A percentile compares a stretch with the other conserved stretches of the same genome.
These are phyloP conservation scores for Kalmusia sp. DNA, from an alignment of 2,329 filamentous ascomycete species.

Conservation along the genomic window DNA sequence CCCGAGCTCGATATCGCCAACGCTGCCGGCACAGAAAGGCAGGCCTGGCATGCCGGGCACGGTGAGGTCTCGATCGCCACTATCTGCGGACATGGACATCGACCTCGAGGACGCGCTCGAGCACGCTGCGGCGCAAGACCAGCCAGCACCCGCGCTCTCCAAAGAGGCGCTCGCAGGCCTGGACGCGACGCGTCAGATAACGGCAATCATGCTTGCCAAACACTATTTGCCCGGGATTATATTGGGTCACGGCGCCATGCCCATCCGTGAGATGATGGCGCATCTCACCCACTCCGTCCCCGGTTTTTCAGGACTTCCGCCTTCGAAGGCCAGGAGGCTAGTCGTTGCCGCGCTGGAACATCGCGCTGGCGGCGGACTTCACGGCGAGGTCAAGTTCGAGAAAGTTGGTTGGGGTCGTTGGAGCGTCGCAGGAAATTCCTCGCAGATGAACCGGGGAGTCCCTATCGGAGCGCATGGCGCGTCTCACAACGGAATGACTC, in stretches of 20 bases:
- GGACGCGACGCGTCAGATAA: conserved; percentile 84
- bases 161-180: conserved; percentile 60
- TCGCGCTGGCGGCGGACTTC: conserved; percentile 65
- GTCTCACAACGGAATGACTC: conserved; percentile 49
- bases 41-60: conserved; percentile 61
- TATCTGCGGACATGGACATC: conserved; percentile 78
- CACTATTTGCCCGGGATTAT: conserved; percentile 91
- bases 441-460: conserved; percentile 60
- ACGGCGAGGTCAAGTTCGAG: conserved; percentile 82
- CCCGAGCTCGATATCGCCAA: conserved; percentile 93
- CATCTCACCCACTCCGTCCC: conserved; percentile 93
- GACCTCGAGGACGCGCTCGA: conserved; percentile 77
- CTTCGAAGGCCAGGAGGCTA: conserved; percentile 86
- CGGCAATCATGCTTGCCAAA: conserved; percentile 82
- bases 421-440: conserved; percentile 65
- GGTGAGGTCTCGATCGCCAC: conserved; percentile 55
- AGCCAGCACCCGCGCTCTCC: conserved; percentile 52
- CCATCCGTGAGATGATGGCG: conserved; percentile 94
- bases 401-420: conserved; percentile 98
- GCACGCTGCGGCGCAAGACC: conserved; percentile 54
- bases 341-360: conserved; percentile 93
- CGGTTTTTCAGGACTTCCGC: conserved; percentile 87
- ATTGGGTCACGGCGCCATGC: conserved; percentile 85
- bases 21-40: conserved; percentile 80
- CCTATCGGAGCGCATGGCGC: conserved; percentile 51